Evolutionary conservation across 1,284 basidiomycete species (phyloP), one percentile per base, ranked within the genome.

Genomic region (Heterobasidion occidentale): DNA sequence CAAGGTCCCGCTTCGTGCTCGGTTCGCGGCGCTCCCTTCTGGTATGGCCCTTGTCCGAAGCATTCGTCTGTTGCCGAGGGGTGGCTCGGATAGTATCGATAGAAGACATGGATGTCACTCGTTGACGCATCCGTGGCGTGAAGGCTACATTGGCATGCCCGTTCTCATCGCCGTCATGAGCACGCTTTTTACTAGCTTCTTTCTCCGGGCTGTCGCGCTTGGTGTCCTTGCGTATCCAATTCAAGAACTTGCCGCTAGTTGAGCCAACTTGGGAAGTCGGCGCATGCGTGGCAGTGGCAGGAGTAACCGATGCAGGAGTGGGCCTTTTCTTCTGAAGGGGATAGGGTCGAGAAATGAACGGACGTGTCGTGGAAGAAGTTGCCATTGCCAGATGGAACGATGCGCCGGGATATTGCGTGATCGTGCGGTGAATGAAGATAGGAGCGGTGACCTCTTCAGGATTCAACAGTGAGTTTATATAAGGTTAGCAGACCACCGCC

Each of bases 121-220:
- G 56, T 50, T 60, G 61, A 14, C 61, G 58, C 12, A 60, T 58
- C 15, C 61, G 61, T 9, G 59, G 57, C 17, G 49, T 47, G 48
- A 42, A 52, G 55, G 47, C 55, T 44, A n/a, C 36, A 35, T 51
- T 52, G 47, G 51, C 47, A 44, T 46, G 45, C 14, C 34, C 35
- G 53, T 62, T 62, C 52, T 62, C 61, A 45, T 62, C 60, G 27
- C 52, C 61, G 38, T 50, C 54, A 45, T 58, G 61, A 19, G 50
- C 47, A n/a, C 61, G 61, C 55, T 62, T 62, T 51, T 56, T 57
- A 19, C 34, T 44, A 35, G 53, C 1, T 34, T 42, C 38, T 11
- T 42, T 42, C 38, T n/a, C 38, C 12, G n/a, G 12, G 38, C 38
- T 12, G 12, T 42, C 38, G 38, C n/a, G 38, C 38, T 42, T 42